phyloP scores from a whole-genome alignment of 345 rosid species.

The Raphanus raphanistrum region DNA sequence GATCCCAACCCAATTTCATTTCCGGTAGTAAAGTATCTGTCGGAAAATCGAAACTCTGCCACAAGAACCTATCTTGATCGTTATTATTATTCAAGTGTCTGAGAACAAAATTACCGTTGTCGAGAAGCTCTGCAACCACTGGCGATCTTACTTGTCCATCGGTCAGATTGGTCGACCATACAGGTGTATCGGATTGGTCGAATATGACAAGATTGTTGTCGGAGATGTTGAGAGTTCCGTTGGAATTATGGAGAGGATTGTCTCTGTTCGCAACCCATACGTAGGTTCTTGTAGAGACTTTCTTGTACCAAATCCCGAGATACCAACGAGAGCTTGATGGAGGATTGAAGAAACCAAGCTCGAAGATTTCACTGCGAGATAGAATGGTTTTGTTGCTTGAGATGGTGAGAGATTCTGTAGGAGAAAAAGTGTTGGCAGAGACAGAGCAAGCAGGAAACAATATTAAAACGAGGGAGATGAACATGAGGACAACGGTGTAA shows the following conservation, averaged over 20 bases:
- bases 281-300: background rate
- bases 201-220: background rate
- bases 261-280: background rate
- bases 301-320: background rate
- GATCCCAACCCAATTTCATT: background rate
- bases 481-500: background rate
- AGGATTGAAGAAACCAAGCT: background rate
- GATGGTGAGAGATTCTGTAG: background rate
- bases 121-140: background rate
- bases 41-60: background rate
- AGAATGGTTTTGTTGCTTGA: background rate
- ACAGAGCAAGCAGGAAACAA: background rate
- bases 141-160: background rate
- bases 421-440: background rate
- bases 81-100: background rate
- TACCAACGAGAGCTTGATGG: background rate
- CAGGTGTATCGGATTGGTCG: background rate
- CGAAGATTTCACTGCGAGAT: background rate
- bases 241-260: background rate
- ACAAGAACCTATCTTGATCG: background rate
- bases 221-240: background rate
- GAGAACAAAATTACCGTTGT: background rate
- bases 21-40: background rate
- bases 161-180: background rate
- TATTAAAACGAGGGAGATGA: background rate